These are phyloP conservation scores for Colletotrichum viniferum DNA, from an alignment of 2,329 filamentous ascomycete species.

Conservation along the genomic window DNA sequence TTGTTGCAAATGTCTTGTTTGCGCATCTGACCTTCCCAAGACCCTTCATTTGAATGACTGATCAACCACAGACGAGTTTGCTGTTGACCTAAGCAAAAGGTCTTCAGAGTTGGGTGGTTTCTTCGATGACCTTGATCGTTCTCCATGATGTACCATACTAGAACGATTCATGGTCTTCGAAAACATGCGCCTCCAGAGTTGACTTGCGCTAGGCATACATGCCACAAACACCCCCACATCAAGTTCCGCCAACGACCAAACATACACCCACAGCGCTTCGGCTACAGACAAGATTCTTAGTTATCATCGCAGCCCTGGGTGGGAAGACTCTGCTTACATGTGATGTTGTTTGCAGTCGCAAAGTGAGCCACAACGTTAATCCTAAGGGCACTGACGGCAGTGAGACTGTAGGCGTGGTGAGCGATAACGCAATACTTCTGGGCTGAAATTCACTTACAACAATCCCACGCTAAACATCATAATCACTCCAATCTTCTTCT, in stretches of 20 bases:
- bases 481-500: slow-evolving; percentile 34
- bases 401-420: neutral
- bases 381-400: neutral
- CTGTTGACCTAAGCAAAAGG: neutral
- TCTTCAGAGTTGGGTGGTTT: neutral
- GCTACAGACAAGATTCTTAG: neutral
- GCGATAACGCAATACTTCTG: neutral
- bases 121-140: neutral
- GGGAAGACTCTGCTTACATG: neutral
- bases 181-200: neutral
- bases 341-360: neutral
- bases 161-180: neutral
- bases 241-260: neutral
- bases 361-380: neutral
- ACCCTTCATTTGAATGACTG: neutral
- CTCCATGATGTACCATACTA: neutral
- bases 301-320: accelerated
- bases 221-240: neutral
- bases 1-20: neutral
- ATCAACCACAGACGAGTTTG: neutral
- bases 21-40: neutral
- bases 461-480: slow-evolving; percentile 32
- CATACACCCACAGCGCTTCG: neutral
- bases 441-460: neutral
- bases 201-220: neutral